These are phyloP conservation scores for Heterobasidion parviporum DNA, from an alignment of 1,284 basidiomycete genomes.

Conservation along the genomic window DNA sequence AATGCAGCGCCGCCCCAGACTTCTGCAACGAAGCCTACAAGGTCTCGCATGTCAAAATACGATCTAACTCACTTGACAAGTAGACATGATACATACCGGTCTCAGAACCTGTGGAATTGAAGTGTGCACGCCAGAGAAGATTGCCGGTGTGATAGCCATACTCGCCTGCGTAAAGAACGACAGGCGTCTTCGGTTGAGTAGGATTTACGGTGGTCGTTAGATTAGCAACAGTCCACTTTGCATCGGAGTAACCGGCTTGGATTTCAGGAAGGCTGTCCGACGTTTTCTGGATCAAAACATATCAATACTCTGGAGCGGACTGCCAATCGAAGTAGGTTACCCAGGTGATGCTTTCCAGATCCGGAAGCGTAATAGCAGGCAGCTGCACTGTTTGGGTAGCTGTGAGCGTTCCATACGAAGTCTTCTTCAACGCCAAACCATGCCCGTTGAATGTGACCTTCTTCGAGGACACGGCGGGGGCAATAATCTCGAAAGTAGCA, in stretches of 20 bases:
- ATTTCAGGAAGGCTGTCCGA: neutral
- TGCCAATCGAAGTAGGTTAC: neutral
- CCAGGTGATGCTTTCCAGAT: neutral
- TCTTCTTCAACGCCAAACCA: neutral
- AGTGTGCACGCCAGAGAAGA: neutral
- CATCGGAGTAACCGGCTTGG: neutral
- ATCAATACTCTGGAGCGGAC: neutral
- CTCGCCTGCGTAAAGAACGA: neutral
- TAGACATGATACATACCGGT: neutral
- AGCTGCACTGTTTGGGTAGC: neutral
- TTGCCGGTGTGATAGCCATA: neutral
- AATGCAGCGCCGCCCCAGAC: neutral
- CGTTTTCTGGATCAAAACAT: neutral
- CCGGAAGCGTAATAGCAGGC: neutral
- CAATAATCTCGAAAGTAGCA: neutral
- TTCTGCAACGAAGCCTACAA: neutral
- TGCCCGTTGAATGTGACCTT: neutral
- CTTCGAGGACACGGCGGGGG: neutral
- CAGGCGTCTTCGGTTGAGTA: neutral
- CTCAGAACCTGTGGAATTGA: neutral
- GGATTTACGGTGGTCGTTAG: neutral
- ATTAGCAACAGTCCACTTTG: neutral
- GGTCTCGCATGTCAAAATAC: neutral
- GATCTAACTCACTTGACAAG: neutral
- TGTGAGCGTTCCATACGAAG: neutral